These are phyloP conservation scores for Reutealis trisperma DNA, from an alignment of 345 rosid species.

Conservation along the genomic window DNA sequence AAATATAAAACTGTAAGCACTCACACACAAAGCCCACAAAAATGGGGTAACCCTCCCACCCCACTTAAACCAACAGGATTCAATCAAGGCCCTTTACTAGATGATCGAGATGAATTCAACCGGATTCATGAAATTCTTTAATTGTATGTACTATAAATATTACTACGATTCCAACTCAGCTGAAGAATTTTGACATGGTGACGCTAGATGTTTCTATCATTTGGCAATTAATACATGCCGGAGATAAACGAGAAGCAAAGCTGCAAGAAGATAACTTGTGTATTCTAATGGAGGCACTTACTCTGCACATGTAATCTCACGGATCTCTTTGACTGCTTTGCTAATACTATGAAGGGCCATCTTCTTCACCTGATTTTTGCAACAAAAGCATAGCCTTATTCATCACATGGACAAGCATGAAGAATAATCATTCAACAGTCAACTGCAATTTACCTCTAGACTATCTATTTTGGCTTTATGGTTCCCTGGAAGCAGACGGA, in stretches of 20 bases:
- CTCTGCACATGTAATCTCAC: slow-evolving; percentile 64
- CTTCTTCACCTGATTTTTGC: slow-evolving; percentile 66
- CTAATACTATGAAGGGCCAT: slow-evolving; percentile 70
- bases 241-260: background rate
- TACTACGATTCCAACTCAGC: background rate
- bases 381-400: slow-evolving; percentile 8
- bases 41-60: no score
- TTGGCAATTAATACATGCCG: background rate
- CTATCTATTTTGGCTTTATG: slow-evolving; percentile 65
- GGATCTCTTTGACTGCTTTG: slow-evolving; percentile 71
- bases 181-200: background rate
- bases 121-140: background rate
- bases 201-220: no score
- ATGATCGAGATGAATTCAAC: no score
- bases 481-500: slow-evolving; percentile 66
- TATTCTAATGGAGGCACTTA: slow-evolving; percentile 26
- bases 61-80: no score
- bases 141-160: background rate
- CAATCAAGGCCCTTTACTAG: no score
- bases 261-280: background rate
- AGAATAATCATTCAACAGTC: slow-evolving; percentile 5
- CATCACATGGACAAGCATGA: background rate
- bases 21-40: no score
- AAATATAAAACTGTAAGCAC: no score
- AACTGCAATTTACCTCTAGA: slow-evolving; percentile 54